Evolutionary conservation across 805 yeast genomes (phyloP).

Genomic region (Yarrowia porcina): DNA sequence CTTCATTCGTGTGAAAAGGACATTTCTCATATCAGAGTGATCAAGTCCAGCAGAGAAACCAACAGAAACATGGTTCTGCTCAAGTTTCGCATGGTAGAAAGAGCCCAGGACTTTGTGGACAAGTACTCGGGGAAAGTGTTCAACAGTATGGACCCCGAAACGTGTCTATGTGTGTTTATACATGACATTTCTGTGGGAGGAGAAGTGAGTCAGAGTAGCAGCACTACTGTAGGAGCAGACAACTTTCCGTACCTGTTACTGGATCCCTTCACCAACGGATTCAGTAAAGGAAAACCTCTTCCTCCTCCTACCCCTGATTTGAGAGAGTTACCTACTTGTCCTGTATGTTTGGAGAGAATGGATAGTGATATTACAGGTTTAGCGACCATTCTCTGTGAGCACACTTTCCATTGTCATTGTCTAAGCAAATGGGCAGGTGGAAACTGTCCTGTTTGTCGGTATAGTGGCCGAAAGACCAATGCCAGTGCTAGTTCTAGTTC

Average conservation of each 20-base stretch:
- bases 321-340: slow-evolving; percentile 83
- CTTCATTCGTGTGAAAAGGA: slow-evolving; percentile 47
- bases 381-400: slow-evolving; percentile 86
- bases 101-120: slow-evolving; percentile 63
- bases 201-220: neutral
- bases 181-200: slow-evolving; percentile 11
- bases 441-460: slow-evolving; percentile 86
- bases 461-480: slow-evolving; percentile 34
- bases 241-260: slow-evolving; percentile 64
- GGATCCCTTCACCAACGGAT: slow-evolving; percentile 55
- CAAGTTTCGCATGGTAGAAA: slow-evolving; percentile 57
- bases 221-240: slow-evolving; percentile 27
- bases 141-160: slow-evolving; percentile 85
- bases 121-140: slow-evolving; percentile 69
- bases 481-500: neutral
- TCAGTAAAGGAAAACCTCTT: slow-evolving; percentile 27
- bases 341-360: slow-evolving; percentile 86
- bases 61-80: slow-evolving; percentile 73
- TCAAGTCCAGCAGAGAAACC: slow-evolving; percentile 53
- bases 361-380: slow-evolving; percentile 78
- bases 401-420: slow-evolving; percentile 88
- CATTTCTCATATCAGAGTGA: slow-evolving; percentile 68
- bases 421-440: slow-evolving; percentile 86
- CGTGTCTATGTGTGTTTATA: slow-evolving; percentile 71
- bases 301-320: slow-evolving; percentile 35